Base-by-base conservation (phyloP, 2,329 filamentous ascomycete genomes). In the Ophiocordyceps australis region DNA sequence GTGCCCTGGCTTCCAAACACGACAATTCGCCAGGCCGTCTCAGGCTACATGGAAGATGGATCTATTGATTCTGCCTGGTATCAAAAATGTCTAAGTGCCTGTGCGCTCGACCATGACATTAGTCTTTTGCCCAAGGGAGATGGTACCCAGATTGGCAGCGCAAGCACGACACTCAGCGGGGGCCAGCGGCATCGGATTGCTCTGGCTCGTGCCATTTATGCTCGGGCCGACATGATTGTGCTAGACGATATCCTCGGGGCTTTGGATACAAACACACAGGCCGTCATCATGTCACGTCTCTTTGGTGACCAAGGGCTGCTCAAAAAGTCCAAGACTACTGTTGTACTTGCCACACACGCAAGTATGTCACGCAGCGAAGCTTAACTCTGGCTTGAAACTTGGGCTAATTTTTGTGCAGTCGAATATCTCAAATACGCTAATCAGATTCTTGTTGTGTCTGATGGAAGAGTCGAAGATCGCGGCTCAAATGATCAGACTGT, bases 121-220 rank as follows among this genome's bases (percentile, higher is more conserved):
- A 64, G 69, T 26, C 78, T 75, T 35, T 61, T 94, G 23, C 81
- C 83, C 5, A 82, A 93, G 45, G 83, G 85, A 14, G 85, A 93
- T 43, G 75, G 85, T 43, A 93, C 83, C 0, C 74, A 89, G 41
- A 82, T 94, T 20, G 83, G 85, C 30, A 83, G 93, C 52, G 73
- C 83, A 33, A 83, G 83, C 20, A 93, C 93, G 30, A 91, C 81
- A 3, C 58, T 94, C 16, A 91, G 81, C 33, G 82, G 82, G 33
- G 83, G 83, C 12, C 83, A 94, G 46, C 92, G 91, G 52, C n/a
- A n/a, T n/a, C 75, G 83, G 28, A 60, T 94, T 34, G 83, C 80
- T 9, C 60, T 94, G 26, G 85, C 85, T 20, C 66, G 85, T 46
- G 85, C 85, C 21, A 81, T 93, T 3, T 94, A 94, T 43, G 80